A percentile compares a stretch with the other conserved stretches of the same genome.
phyloP scores from a whole-genome alignment of 352 stramenopile species.

The Aphanomyces stellatus region DNA sequence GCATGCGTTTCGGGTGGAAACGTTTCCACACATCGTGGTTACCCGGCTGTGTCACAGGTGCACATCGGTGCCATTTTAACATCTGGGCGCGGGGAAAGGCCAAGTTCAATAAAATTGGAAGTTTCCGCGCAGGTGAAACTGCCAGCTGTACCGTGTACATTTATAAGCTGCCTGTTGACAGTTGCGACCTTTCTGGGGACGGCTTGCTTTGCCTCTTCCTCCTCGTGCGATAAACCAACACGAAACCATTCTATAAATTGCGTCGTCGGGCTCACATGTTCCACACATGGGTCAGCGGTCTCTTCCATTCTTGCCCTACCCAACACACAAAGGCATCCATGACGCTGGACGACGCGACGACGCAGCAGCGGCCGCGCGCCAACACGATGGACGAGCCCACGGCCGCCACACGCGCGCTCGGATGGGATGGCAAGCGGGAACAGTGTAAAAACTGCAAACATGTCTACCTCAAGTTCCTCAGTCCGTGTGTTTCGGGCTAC shows the following conservation, averaged over 20 bases:
- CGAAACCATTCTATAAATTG: constrained; percentile 6
- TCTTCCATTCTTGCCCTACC: background rate
- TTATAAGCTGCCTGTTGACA: too few species aligned
- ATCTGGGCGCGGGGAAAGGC: background rate
- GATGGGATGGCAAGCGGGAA: constrained; percentile 79
- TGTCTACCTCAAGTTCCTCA: constrained; percentile 83
- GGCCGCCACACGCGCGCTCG: background rate
- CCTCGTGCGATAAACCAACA: too few species aligned
- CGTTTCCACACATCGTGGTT: too few species aligned
- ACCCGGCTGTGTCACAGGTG: too few species aligned
- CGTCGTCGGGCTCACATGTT: background rate
- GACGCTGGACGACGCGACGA: background rate
- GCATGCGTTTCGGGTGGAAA: too few species aligned
- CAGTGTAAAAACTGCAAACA: constrained; percentile 77
- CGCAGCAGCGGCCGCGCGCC: background rate
- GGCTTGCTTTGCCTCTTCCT: too few species aligned
- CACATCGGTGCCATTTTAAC: too few species aligned
- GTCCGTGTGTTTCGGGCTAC: constrained; percentile 52
- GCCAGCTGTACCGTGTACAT: too few species aligned
- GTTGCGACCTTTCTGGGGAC: background rate
- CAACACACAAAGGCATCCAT: background rate
- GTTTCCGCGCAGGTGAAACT: background rate
- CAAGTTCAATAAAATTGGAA: background rate
- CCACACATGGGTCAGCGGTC: background rate
- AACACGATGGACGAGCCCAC: background rate